Evolutionary conservation across 2,329 filamentous ascomycete genomes (phyloP).

Genomic region (Clarireedia monteithiana): DNA sequence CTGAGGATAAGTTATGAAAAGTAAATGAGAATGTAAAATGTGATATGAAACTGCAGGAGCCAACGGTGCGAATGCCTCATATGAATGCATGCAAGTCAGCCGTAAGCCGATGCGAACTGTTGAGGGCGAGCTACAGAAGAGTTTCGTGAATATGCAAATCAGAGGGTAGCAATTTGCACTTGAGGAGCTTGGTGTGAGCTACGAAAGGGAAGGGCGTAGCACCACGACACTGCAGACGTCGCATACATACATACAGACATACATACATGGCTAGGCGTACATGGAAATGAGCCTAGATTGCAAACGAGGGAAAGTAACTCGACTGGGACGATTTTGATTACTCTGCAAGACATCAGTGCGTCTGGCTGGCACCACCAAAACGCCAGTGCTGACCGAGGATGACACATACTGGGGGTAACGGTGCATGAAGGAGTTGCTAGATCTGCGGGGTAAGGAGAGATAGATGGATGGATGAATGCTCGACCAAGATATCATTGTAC

Average conservation of each 20-base stretch:
- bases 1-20: neutral
- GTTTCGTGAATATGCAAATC: neutral
- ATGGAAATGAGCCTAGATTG: neutral
- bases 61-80: neutral
- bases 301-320: too few species aligned
- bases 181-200: too few species aligned
- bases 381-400: neutral
- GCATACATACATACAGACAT: neutral
- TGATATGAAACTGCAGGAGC: too few species aligned
- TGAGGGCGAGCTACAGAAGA: neutral
- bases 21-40: too few species aligned
- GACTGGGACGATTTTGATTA: neutral
- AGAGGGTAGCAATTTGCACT: too few species aligned
- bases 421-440: neutral
- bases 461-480: neutral
- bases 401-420: neutral
- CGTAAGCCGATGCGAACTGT: neutral
- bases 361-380: neutral
- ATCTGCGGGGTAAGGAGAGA: slow-evolving; percentile 3
- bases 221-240: neutral
- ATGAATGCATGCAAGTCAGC: slow-evolving; percentile 8
- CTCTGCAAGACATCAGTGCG: slow-evolving; percentile 5
- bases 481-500: neutral
- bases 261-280: neutral
- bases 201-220: neutral